Conservation (phyloP, 768 basidiomycete genomes). For the Amanita brunnescens region DNA sequence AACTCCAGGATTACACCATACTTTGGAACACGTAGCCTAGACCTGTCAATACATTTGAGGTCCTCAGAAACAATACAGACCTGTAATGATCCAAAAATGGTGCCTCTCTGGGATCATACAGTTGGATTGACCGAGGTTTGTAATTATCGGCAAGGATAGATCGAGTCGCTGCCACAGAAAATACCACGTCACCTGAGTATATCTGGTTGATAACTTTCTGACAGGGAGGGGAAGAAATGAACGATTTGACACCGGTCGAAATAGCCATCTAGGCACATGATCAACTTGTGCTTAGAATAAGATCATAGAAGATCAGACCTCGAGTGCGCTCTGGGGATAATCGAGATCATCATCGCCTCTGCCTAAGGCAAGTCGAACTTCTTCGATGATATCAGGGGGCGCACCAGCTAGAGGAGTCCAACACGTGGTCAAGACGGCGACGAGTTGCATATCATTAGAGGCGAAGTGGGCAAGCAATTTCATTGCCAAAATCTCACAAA, state of each 20-base stretch:
- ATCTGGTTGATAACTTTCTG: conserved; percentile 87
- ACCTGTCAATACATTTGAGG: conserved; percentile 5
- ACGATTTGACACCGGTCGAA: conserved; percentile 73
- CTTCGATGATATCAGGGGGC: conserved; percentile 51
- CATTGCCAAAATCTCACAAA: conserved; percentile 86
- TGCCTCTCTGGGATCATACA: conserved; percentile 57
- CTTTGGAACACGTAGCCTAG: conserved; percentile 70
- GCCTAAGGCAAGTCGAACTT: conserved; percentile 51
- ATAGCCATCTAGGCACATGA: conserved; percentile 65
- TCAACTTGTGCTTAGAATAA: not conserved
- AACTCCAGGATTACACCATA: conserved; percentile 77
- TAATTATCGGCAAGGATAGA: conserved; percentile 89
- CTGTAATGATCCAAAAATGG: conserved; percentile 83
- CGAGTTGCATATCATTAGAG: conserved; percentile 63
- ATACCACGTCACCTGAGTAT: conserved; percentile 70
- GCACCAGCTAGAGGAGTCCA: conserved; percentile 87
- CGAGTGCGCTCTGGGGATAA: conserved; percentile 74
- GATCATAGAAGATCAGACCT: conserved; percentile 41
- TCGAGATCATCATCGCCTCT: conserved; percentile 55
- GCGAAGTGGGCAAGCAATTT: conserved; percentile 76
- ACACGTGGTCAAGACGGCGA: conserved; percentile 68
- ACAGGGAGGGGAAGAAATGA: conserved; percentile 74
- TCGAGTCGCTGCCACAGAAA: conserved; percentile 49
- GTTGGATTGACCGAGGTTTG: conserved; percentile 64
- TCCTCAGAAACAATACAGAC: conserved; percentile 19